Evolutionary conservation across 2,329 filamentous ascomycete species (phyloP).

Genomic region (Bimuria novae-zelandiae): DNA sequence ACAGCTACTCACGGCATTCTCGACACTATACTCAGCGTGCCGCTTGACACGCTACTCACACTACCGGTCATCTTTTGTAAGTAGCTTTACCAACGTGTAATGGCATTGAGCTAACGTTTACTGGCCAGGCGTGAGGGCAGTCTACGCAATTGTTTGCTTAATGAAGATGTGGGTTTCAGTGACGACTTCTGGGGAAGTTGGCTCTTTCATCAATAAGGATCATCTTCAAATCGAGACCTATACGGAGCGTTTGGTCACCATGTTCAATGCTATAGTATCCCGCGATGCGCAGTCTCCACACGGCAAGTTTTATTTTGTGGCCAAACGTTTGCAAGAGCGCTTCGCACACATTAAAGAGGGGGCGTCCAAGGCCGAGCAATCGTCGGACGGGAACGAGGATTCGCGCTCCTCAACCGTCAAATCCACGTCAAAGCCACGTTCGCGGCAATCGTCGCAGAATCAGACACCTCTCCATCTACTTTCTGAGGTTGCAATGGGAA

Average conservation of each 20-base stretch:
- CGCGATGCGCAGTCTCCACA: conserved; percentile 50
- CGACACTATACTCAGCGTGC: conserved; percentile 55
- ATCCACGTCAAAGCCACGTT: conserved; percentile 16
- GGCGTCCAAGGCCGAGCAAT: conserved; percentile 34
- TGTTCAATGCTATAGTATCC: conserved; percentile 51
- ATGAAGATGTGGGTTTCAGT: conserved; percentile 65
- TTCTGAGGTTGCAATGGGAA: conserved; percentile 48
- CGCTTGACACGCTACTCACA: conserved; percentile 49
- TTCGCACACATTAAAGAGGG: conserved; percentile 52
- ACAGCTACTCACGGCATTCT: conserved; percentile 54
- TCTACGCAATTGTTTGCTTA: conserved; percentile 62
- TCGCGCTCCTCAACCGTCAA: conserved; percentile 24
- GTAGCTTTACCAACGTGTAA: conserved; percentile 20
- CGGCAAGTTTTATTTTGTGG: conserved; percentile 54
- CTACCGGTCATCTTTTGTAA: conserved; percentile 53
- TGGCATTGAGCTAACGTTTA: conserved; percentile 12
- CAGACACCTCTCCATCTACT: conserved; percentile 46
- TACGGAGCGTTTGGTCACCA: conserved; percentile 51
- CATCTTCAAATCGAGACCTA: conserved; percentile 54
- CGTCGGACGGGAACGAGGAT: conserved; percentile 26
- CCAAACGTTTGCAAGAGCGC: conserved; percentile 51
- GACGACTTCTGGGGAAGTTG: conserved; percentile 54
- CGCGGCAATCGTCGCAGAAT: conserved; percentile 34
- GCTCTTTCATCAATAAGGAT: conserved; percentile 54
- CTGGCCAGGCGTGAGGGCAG: conserved; percentile 56